Evolutionary conservation across 83 land plant species (phyloP), one percentile per base, ranked within the genome.

Genomic region (Picea mariana): DNA sequence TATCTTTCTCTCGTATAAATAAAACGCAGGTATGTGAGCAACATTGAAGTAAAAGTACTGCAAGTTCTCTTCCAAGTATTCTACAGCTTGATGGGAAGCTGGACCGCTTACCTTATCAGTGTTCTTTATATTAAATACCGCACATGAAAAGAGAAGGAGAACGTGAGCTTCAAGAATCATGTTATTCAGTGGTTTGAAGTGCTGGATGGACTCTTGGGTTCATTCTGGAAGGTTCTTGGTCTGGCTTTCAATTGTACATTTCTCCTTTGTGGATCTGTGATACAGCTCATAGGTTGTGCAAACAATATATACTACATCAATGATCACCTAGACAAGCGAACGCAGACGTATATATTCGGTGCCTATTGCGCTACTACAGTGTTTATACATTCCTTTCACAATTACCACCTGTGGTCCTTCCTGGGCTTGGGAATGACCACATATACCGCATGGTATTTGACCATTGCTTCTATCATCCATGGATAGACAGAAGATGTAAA

Each of bases 111-210:
- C 38, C 86, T 95, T 27, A 92, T 95, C 82, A 94, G 93, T 64
- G 87, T 92, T 9, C 94, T 95, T 47, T 95, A 95, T 81, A 80
- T 93, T 21, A 96, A 95, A 85, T 95, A 93, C 79, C 76, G 94
- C 44, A 86, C 86, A 65, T 34, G 94, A 9, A 95, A 93, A 83
- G 98, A 95, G 89, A 93, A 88, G 77, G 98, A 95, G 81, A 88
- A 89, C 67, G 94, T 91, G n/a, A 90, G 85, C 89, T 95, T 95
- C 90, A 90, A 87, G 61, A 93, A 90, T 78, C 98, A 95, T 79
- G 93, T 91, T 71, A 95, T 95, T 47, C 98, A 95, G 94, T 95
- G 96, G 94, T 94, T 93, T 75, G 98, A 95, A 83, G 93, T 95
- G 38, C 84, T 95, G 81, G 96, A 90, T 65, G 94, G 94, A 24